Evolutionary conservation across 345 rosid genomes (phyloP), one percentile per base, ranked within the genome.

Genomic region (Euclidium syriacum): DNA sequence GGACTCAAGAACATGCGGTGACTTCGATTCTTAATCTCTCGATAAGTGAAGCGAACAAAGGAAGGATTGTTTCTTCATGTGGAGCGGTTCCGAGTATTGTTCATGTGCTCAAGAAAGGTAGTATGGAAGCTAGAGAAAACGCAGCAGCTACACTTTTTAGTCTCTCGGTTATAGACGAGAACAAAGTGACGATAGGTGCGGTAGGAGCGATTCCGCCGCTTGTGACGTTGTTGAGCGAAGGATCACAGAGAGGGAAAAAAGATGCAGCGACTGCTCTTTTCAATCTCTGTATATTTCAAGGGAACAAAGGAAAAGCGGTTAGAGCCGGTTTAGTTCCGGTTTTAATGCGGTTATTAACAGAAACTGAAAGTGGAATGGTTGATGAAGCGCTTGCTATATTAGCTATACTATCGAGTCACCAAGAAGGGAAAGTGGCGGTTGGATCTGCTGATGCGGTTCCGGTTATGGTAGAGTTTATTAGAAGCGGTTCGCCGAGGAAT

Each of bases 101-200:
- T 50, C 87, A 79, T 46, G 98, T 91, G 27, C 92, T 91, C 23
- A 79, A 76, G 75, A 91, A 73, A 53, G 98, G 96, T 14, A 88
- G 88, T 85, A 91, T 88, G 98, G 95, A 88, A 73, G 98, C 95
- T 53, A 84, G 95, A 70, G 96, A 91, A 74, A 91, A 91, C 59
- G 95, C 98, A 11, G 98, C 96, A 12, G 98, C 96, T 11, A 78
- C 98, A 22, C 94, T 92, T 36, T 92, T 92, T 67, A 92, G 98
- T 72, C 95, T 92, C 67, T 92, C 98, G 2, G 94, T 85, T 19
- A 78, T 89, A 41, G 91, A 89, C 52, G 97, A 87, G 79, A 82
- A 89, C 63, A 92, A 92, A 71, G 88, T 92, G 33, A 80, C 81
- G 2, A 92, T 92, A 30, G 97, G 97, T 40, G 68, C 76, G 23